Conservation (phyloP, 2,329 filamentous ascomycete species). For the Talaromyces rugulosus region DNA sequence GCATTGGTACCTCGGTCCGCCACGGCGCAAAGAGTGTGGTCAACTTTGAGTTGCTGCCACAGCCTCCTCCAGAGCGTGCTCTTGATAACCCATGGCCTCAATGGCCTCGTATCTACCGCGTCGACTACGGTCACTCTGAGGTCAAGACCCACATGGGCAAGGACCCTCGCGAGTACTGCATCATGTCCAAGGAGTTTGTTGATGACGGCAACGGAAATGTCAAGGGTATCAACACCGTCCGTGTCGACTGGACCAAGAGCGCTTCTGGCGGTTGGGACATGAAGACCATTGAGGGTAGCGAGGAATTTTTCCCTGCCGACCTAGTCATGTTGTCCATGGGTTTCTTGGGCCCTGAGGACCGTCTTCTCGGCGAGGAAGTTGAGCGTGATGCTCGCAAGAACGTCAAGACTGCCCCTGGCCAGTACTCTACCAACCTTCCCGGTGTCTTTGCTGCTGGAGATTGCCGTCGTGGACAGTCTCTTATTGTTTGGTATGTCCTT, state of each 20-base stretch:
- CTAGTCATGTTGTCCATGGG: conserved; percentile 94
- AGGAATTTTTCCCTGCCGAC: conserved; percentile 95
- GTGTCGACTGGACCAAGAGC: conserved; percentile 93
- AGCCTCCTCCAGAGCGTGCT: conserved; percentile 85
- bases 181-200: conserved; percentile 97
- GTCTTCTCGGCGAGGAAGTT: conserved; percentile 78
- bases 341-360: conserved; percentile 89
- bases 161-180: conserved; percentile 93
- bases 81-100: conserved; percentile 97
- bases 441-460: conserved; percentile 94
- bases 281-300: conserved; percentile 91
- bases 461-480: conserved; percentile 87
- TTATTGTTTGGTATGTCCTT: conserved; percentile 82
- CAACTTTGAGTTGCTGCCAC: conserved; percentile 93
- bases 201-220: conserved; percentile 82
- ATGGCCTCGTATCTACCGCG: conserved; percentile 95
- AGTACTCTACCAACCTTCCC: conserved; percentile 81
- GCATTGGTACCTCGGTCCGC: conserved; percentile 92
- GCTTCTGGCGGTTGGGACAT: conserved; percentile 92
- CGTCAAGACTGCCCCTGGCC: conserved; percentile 84
- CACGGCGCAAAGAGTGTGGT: conserved; percentile 93
- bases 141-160: conserved; percentile 95
- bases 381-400: conserved; percentile 93
- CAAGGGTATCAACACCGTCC: conserved; percentile 92
- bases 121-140: conserved; percentile 96